These are phyloP conservation scores for Pholiota conissans DNA, from an alignment of 768 basidiomycete genomes.

Conservation along the genomic window DNA sequence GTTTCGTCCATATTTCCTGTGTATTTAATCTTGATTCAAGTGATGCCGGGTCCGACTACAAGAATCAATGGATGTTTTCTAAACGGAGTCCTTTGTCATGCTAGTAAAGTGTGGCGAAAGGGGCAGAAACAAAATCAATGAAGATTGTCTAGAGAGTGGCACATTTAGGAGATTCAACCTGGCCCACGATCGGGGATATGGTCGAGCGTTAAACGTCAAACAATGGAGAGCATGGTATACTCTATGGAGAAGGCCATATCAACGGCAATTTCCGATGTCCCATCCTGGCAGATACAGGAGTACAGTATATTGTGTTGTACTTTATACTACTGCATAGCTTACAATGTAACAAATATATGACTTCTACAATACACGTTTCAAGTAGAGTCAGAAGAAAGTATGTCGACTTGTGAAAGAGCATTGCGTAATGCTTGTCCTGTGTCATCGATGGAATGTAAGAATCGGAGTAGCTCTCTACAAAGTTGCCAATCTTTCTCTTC, in stretches of 20 bases:
- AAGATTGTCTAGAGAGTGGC: background rate
- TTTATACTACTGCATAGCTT: too few relatives aligned
- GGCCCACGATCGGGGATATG: too few relatives aligned
- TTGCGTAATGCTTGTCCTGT: slow-evolving; percentile 68
- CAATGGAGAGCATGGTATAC: too few relatives aligned
- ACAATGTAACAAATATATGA: background rate
- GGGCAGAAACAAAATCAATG: background rate
- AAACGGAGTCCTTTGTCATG: background rate
- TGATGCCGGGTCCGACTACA: too few relatives aligned
- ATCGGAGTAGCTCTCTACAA: slow-evolving; percentile 88
- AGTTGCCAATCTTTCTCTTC: slow-evolving; percentile 84
- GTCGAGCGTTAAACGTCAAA: too few relatives aligned
- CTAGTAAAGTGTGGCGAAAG: background rate
- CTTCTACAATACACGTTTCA: too few relatives aligned
- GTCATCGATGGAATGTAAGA: slow-evolving; percentile 91
- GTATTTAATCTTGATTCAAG: too few relatives aligned
- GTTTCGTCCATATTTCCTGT: background rate
- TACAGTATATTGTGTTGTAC: too few relatives aligned
- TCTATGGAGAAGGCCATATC: too few relatives aligned
- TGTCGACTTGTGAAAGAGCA: slow-evolving; percentile 49
- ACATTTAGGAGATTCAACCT: too few relatives aligned
- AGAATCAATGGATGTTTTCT: background rate
- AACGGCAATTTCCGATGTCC: too few relatives aligned
- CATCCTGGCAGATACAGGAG: too few relatives aligned
- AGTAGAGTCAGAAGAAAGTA: slow-evolving; percentile 8